phyloP scores from a whole-genome alignment of 1,284 basidiomycete species.

The Cutaneotrichosporon mucoides region DNA sequence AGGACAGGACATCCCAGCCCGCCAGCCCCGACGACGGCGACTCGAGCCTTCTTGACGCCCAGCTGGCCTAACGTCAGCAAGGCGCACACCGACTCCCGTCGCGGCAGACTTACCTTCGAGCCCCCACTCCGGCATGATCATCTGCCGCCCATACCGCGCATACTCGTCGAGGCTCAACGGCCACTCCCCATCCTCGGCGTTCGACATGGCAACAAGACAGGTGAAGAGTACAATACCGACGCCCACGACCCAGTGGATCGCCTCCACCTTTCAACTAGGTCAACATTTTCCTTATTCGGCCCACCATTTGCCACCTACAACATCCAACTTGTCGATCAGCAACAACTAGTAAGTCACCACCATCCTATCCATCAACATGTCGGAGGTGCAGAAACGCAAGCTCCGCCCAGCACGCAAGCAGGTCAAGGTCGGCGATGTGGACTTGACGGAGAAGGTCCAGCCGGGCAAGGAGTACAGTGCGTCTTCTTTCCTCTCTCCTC shows the following conservation, averaged over 20 bases:
- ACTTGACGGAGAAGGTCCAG: slow-evolving; percentile 79
- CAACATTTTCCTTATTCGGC: background rate
- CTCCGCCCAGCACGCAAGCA: slow-evolving; percentile 73
- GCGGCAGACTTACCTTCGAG: slow-evolving; percentile 58
- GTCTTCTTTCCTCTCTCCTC: slow-evolving; percentile 38
- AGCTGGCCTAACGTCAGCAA: slow-evolving; percentile 64
- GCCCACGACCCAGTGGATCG: background rate
- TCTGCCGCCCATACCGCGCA: slow-evolving; percentile 88
- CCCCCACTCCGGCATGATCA: slow-evolving; percentile 90
- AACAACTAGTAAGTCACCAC: background rate
- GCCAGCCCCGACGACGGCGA: slow-evolving; percentile 89
- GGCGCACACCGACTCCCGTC: no score
- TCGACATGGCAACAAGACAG: background rate
- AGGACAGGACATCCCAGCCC: slow-evolving; percentile 94
- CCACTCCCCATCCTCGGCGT: background rate
- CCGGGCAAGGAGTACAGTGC: slow-evolving; percentile 91
- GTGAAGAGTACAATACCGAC: background rate
- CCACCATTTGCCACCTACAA: background rate
- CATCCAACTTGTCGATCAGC: background rate
- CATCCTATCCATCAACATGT: slow-evolving; percentile 7
- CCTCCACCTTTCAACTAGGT: slow-evolving; percentile 1
- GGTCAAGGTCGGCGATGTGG: slow-evolving; percentile 81
- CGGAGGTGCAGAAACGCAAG: slow-evolving; percentile 34
- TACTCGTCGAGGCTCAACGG: slow-evolving; percentile 60
- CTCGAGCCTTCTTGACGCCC: slow-evolving; percentile 67